Evolutionary conservation across 2,329 filamentous ascomycete species (phyloP).

Genomic region (Penicillium occitanis): DNA sequence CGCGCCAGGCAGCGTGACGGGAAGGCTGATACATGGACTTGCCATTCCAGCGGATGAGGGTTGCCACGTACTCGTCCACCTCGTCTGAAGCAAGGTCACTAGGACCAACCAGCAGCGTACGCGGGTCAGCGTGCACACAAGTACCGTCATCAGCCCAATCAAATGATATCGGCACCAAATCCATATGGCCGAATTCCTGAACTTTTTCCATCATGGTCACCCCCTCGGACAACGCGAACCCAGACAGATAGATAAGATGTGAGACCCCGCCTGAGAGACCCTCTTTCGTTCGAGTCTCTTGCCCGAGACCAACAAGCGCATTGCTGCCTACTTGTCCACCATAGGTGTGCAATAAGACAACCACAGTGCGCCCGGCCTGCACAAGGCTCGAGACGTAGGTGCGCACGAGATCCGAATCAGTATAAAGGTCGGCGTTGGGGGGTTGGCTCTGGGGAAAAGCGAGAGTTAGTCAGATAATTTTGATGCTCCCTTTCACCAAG

Average conservation of each 20-base stretch:
- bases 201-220: constrained; percentile 28
- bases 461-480: background rate
- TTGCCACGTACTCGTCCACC: constrained; percentile 13
- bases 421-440: constrained; percentile 27
- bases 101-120: constrained; percentile 15
- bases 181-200: constrained; percentile 23
- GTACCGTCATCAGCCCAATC: constrained; percentile 22
- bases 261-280: constrained; percentile 30
- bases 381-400: constrained; percentile 30
- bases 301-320: constrained; percentile 27
- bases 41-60: constrained; percentile 22
- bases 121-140: constrained; percentile 20
- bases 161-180: constrained; percentile 23
- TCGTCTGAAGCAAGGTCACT: constrained; percentile 1
- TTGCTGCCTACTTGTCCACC: constrained; percentile 29
- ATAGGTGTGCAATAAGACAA: constrained; percentile 31
- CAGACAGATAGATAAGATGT: constrained; percentile 28
- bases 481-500: background rate
- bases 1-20: constrained; percentile 22
- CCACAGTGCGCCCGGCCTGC: constrained; percentile 24
- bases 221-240: constrained; percentile 34
- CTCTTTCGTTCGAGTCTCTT: constrained; percentile 24
- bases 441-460: constrained; percentile 17
- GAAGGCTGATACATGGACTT: constrained; percentile 23
- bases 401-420: constrained; percentile 27